A percentile compares a stretch with the other conserved stretches of the same genome.
Evolutionary conservation across 768 basidiomycete species (phyloP).

Genomic region (Lactarius deliciosus): DNA sequence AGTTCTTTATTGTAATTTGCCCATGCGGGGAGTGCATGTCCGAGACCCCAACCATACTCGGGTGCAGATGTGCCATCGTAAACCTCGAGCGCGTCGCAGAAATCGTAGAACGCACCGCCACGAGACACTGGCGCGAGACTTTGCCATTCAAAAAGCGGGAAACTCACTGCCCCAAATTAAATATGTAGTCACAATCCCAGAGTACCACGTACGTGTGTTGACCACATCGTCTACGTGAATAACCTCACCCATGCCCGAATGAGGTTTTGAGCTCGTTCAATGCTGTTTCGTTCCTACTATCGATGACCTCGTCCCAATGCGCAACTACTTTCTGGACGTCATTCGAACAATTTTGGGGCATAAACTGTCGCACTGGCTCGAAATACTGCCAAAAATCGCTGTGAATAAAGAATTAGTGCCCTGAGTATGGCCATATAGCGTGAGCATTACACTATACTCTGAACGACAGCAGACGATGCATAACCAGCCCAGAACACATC

Average conservation of each 20-base stretch:
- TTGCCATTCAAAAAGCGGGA: neutral
- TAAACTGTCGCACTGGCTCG: conserved; percentile 64
- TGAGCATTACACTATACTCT: neutral
- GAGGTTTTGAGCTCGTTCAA: neutral
- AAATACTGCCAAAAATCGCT: conserved; percentile 47
- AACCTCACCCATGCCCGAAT: conserved; percentile 34
- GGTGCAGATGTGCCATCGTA: neutral
- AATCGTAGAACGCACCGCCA: neutral
- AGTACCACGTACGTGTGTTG: conserved; percentile 44
- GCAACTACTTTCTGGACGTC: conserved; percentile 44
- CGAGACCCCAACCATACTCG: neutral
- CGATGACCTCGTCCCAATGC: neutral
- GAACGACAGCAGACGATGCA: conserved; percentile 38
- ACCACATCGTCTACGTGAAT: conserved; percentile 68
- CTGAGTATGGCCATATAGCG: neutral
- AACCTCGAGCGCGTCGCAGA: neutral
- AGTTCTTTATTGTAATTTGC: neutral
- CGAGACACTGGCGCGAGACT: neutral
- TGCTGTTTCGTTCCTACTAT: neutral
- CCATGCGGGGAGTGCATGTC: neutral
- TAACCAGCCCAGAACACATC: conserved; percentile 61
- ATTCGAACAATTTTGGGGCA: conserved; percentile 72
- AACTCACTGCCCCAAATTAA: conserved; percentile 50
- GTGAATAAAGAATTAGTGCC: neutral
- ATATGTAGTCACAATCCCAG: conserved; percentile 40